phyloP scores from a whole-genome alignment of 225 moss, liverwort and hornwort species.

The Straminergon stramineum region DNA sequence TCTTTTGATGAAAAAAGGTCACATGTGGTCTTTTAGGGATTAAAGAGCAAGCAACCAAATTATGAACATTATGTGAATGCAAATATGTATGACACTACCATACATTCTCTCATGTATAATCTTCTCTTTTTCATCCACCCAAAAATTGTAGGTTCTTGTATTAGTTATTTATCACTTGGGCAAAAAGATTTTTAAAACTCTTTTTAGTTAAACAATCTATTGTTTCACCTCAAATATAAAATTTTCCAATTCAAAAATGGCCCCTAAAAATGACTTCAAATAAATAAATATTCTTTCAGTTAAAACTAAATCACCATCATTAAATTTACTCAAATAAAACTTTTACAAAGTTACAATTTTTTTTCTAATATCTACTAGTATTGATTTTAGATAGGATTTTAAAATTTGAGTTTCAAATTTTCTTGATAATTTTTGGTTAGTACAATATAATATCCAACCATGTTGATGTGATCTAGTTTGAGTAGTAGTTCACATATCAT shows the following conservation, averaged over 20 bases:
- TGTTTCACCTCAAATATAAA: background rate
- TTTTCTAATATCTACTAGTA: background rate
- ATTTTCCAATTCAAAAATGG: background rate
- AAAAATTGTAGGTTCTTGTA: background rate
- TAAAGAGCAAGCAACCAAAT: fast-evolving
- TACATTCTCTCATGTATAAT: background rate
- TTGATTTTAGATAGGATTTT: background rate
- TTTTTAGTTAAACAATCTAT: fast-evolving
- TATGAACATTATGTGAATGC: background rate
- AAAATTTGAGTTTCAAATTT: background rate
- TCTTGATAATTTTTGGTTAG: background rate
- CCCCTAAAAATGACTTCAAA: background rate
- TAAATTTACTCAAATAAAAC: background rate
- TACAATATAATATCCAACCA: background rate
- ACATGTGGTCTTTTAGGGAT: too few species aligned
- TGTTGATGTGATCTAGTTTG: background rate
- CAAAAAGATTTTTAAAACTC: background rate
- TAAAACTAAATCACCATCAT: background rate
- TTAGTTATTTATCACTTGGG: background rate
- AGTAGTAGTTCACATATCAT: background rate
- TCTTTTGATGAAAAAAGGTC: too few species aligned
- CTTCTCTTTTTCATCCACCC: background rate
- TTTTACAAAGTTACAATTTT: background rate
- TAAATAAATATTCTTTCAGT: too few species aligned
- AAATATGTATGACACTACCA: background rate